A percentile compares a stretch with the other conserved stretches of the same genome.
These are phyloP conservation scores for Spathaspora girioi DNA, from an alignment of 805 yeast genomes.

Conservation along the genomic window DNA sequence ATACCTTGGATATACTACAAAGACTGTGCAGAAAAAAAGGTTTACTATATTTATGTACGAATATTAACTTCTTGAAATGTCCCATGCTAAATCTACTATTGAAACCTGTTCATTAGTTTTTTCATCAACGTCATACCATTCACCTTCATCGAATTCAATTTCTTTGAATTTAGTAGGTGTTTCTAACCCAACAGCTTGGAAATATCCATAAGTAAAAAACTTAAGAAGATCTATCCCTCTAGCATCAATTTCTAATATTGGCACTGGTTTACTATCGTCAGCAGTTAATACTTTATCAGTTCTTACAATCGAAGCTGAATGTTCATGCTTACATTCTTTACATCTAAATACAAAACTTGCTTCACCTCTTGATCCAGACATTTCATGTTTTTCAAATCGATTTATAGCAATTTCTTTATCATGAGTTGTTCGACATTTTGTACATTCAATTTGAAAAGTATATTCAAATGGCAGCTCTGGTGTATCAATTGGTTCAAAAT, in stretches of 20 bases:
- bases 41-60: neutral
- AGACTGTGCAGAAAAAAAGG: neutral
- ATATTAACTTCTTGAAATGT: conserved; percentile 33
- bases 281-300: conserved; percentile 27
- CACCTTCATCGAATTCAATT: conserved; percentile 72
- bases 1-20: neutral
- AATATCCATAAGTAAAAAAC: conserved; percentile 66
- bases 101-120: conserved; percentile 76
- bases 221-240: conserved; percentile 77
- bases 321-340: conserved; percentile 52
- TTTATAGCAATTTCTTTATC: conserved; percentile 68
- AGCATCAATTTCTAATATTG: conserved; percentile 69
- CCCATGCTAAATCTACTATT: conserved; percentile 71
- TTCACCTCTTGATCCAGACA: conserved; percentile 72
- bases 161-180: conserved; percentile 52
- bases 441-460: conserved; percentile 70
- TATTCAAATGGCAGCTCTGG: conserved; percentile 65
- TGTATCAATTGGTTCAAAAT: conserved; percentile 58
- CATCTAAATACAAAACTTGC: conserved; percentile 82
- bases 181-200: conserved; percentile 52
- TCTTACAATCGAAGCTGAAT: conserved; percentile 30
- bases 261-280: conserved; percentile 41
- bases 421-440: conserved; percentile 75
- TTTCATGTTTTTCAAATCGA: conserved; percentile 59
- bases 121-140: conserved; percentile 96